Conservation (phyloP, 106 monocot species). For the Hemerocallis citrina region DNA sequence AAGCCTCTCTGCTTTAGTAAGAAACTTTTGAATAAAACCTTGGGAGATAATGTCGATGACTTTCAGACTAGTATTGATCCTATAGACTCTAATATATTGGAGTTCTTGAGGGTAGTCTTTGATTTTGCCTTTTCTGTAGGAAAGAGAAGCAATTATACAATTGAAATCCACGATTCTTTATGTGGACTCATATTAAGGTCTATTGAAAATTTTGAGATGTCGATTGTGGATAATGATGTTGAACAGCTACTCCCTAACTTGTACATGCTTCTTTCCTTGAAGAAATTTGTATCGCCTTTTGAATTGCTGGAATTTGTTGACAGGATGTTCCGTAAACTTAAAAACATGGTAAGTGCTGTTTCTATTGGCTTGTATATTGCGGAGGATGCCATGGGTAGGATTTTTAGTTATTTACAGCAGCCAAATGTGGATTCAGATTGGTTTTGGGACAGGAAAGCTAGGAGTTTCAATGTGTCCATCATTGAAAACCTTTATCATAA, state of each 20-base stretch:
- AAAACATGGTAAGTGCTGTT: conserved; percentile 19
- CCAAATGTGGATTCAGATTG: conserved; percentile 1
- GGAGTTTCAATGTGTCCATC: conserved; percentile 17
- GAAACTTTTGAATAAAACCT: too few species aligned
- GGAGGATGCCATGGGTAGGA: conserved; percentile 34
- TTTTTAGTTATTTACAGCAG: conserved; percentile 24
- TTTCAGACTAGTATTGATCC: conserved; percentile 36
- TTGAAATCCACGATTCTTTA: conserved; percentile 5
- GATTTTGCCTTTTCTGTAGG: conserved; percentile 19
- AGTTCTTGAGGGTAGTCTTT: conserved; percentile 35
- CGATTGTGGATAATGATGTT: conserved; percentile 20
- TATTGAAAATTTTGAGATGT: conserved; percentile 42
- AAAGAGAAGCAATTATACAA: conserved; percentile 7
- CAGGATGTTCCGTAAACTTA: conserved; percentile 54
- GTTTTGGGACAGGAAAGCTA: conserved; percentile 20
- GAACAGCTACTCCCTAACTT: conserved; percentile 38
- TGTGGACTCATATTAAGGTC: conserved; percentile 28
- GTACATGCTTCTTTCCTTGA: conserved; percentile 36
- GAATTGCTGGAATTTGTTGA: conserved; percentile 53
- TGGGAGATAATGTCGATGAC: conserved; percentile 5
- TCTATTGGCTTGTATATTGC: conserved; percentile 52
- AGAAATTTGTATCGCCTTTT: conserved; percentile 54
- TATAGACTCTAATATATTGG: conserved; percentile 34
- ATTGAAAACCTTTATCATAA: conserved; percentile 40
- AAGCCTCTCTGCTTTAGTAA: conserved; percentile 26